Percentiles rank a stretch among this genome's conserved stretches.
phyloP scores from a whole-genome alignment of 2,329 filamentous ascomycete genomes.

The Apiospora kogelbergensis region DNA sequence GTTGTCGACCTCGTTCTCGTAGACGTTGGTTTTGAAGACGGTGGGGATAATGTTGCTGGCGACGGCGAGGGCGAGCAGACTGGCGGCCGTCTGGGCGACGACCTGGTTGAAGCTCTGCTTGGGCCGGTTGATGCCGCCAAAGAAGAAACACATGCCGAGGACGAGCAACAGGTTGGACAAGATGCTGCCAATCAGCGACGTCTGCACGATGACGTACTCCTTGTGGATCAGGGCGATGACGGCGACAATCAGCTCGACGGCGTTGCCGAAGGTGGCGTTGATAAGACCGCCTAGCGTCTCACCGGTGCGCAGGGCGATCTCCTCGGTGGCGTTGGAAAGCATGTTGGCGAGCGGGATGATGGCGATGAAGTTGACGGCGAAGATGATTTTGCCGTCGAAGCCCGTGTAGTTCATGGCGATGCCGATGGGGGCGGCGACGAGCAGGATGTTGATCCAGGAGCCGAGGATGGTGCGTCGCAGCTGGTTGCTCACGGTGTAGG shows the following conservation, averaged over 20 bases:
- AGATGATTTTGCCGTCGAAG: constrained; percentile 48
- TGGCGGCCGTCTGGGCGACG: constrained; percentile 86
- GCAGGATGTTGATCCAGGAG: constrained; percentile 83
- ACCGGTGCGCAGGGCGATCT: constrained; percentile 77
- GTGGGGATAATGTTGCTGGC: constrained; percentile 86
- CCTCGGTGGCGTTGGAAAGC: constrained; percentile 86
- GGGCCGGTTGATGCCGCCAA: constrained; percentile 73
- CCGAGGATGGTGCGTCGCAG: constrained; percentile 73
- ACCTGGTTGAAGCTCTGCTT: constrained; percentile 92
- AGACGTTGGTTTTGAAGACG: constrained; percentile 66
- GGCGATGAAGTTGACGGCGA: constrained; percentile 90
- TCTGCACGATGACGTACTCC: constrained; percentile 85
- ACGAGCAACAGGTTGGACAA: constrained; percentile 88
- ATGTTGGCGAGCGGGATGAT: constrained; percentile 88
- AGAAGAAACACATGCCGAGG: constrained; percentile 90
- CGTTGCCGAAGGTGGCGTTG: constrained; percentile 90
- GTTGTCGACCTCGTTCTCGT: constrained; percentile 49
- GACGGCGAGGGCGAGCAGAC: constrained; percentile 75
- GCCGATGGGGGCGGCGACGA: constrained; percentile 76
- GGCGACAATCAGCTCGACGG: constrained; percentile 85
- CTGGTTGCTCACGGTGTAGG: constrained; percentile 64
- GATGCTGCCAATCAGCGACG: constrained; percentile 88
- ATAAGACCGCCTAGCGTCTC: constrained; percentile 86
- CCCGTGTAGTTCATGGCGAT: constrained; percentile 72
- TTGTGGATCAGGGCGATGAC: constrained; percentile 75